Conservation (phyloP, 2,329 filamentous ascomycete genomes). For the Colletotrichum orbiculare region DNA sequence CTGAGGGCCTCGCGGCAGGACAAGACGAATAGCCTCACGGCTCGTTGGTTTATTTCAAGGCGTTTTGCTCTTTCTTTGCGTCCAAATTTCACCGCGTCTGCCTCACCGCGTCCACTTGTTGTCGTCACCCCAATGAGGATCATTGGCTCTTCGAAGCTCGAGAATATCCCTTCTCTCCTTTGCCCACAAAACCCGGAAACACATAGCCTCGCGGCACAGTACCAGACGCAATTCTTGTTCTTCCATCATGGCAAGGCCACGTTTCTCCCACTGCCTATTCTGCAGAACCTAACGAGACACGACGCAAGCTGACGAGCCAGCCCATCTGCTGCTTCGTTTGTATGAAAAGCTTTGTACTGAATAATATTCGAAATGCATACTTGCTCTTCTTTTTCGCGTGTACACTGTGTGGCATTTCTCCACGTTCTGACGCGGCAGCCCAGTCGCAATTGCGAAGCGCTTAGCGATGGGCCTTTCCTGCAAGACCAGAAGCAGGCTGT, state of each 20-base stretch:
- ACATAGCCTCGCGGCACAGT: constrained; percentile 28
- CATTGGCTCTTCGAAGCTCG: constrained; percentile 12
- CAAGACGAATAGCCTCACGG: constrained; percentile 51
- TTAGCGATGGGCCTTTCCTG: background rate
- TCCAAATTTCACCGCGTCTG: constrained; percentile 5
- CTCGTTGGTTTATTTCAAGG: constrained; percentile 43
- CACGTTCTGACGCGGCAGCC: background rate
- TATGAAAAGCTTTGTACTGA: constrained; percentile 10
- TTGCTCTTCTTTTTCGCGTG: too few species aligned
- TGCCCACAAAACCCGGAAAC: constrained; percentile 3
- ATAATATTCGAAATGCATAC: too few species aligned
- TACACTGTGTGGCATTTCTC: background rate
- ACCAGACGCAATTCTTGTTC: background rate
- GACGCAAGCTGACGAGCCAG: background rate
- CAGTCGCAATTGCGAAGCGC: constrained; percentile 24
- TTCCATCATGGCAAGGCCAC: constrained; percentile 11
- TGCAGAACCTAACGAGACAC: background rate
- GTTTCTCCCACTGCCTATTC: constrained; percentile 4
- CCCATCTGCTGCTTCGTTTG: background rate
- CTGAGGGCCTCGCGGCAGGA: constrained; percentile 50
- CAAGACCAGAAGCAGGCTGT: background rate
- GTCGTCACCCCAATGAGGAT: background rate
- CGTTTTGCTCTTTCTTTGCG: constrained; percentile 20
- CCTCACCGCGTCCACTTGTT: background rate
- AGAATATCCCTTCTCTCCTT: constrained; percentile 30